Evolutionary conservation across 1,284 basidiomycete species (phyloP).

Genomic region (Porodaedalea pini): DNA sequence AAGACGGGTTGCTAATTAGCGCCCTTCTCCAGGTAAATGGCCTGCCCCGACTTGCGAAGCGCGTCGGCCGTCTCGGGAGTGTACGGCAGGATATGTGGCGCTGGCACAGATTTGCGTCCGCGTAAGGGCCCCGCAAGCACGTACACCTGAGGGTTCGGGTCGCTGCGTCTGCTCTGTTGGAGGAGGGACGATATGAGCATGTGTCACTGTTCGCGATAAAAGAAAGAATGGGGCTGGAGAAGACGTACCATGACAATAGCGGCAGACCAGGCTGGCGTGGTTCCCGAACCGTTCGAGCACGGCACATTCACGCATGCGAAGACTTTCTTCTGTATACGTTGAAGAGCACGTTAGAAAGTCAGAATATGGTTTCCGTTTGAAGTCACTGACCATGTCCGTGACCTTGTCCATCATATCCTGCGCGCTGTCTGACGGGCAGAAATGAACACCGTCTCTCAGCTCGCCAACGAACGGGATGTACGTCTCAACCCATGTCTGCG

Average conservation of each 20-base stretch:
- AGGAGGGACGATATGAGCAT: background rate
- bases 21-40: slow-evolving; percentile 16
- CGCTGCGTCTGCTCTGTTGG: slow-evolving; percentile 18
- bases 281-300: slow-evolving; percentile 3
- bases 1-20: background rate
- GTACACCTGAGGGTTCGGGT: slow-evolving; percentile 8
- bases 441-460: slow-evolving; percentile 18
- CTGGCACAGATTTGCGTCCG: slow-evolving; percentile 10
- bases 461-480: slow-evolving; percentile 22
- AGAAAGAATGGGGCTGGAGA: background rate
- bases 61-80: slow-evolving; percentile 21
- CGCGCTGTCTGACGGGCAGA: slow-evolving; percentile 15
- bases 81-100: slow-evolving; percentile 20
- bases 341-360: background rate
- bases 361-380: background rate
- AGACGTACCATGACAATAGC: slow-evolving; percentile 20
- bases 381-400: slow-evolving; percentile 18
- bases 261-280: slow-evolving; percentile 10
- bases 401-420: slow-evolving; percentile 19
- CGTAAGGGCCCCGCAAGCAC: slow-evolving; percentile 17
- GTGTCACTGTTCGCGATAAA: background rate
- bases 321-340: slow-evolving; percentile 17
- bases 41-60: slow-evolving; percentile 17
- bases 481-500: slow-evolving; percentile 17
- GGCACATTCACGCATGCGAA: slow-evolving; percentile 18